These are phyloP conservation scores for Ophidiomyces ophidiicola DNA, from an alignment of 2,329 filamentous ascomycete species.

Conservation along the genomic window DNA sequence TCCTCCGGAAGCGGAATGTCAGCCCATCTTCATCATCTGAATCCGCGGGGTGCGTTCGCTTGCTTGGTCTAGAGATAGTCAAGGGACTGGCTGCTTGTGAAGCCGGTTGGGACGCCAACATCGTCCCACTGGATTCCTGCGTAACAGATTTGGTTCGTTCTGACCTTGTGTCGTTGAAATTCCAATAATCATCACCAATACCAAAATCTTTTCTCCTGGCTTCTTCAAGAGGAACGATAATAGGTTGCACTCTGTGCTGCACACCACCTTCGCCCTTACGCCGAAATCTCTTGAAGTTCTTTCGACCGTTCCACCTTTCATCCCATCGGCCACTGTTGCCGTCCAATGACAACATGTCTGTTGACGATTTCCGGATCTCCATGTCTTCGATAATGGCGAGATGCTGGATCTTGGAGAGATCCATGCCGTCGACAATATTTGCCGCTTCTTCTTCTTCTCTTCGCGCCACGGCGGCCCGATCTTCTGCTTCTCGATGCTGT, in stretches of 20 bases:
- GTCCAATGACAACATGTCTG: conserved; percentile 20
- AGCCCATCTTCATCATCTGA: conserved; percentile 46
- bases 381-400: conserved; percentile 69
- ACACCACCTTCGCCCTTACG: conserved; percentile 26
- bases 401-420: conserved; percentile 59
- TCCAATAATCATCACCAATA: conserved; percentile 66
- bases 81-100: conserved; percentile 3
- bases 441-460: conserved; percentile 56
- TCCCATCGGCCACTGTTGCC: conserved; percentile 61
- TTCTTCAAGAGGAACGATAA: conserved; percentile 61
- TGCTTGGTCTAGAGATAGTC: neutral
- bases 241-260: conserved; percentile 37
- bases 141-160: conserved; percentile 17
- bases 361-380: conserved; percentile 39
- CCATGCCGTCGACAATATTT: conserved; percentile 49
- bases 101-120: conserved; percentile 6
- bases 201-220: conserved; percentile 60
- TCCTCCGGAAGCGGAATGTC: conserved; percentile 44
- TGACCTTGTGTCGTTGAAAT: conserved; percentile 25
- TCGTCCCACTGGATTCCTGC: conserved; percentile 7
- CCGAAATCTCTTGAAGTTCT: conserved; percentile 85
- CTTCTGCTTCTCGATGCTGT: conserved; percentile 41
- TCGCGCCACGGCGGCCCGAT: conserved; percentile 43
- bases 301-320: conserved; percentile 79
- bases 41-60: conserved; percentile 24